A percentile compares a stretch with the other conserved stretches of the same genome.
phyloP scores from a whole-genome alignment of 2,329 filamentous ascomycete species.

The Monilinia fructicola region DNA sequence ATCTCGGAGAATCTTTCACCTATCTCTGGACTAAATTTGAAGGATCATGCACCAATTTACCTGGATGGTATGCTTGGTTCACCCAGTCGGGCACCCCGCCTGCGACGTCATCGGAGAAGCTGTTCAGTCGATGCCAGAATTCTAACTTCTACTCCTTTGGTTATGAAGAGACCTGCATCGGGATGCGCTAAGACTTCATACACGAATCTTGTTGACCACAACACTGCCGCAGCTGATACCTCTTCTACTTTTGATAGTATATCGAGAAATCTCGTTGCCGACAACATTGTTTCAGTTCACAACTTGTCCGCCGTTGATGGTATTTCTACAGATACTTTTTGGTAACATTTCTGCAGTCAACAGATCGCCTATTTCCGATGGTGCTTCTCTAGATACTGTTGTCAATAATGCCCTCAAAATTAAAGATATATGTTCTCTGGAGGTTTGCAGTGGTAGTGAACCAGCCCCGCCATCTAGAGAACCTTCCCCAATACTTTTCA shows the following conservation, averaged over 20 bases:
- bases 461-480: neutral
- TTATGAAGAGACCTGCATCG: neutral
- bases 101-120: slow-evolving; percentile 7
- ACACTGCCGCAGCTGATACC: too few species aligned
- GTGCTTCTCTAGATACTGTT: neutral
- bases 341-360: neutral
- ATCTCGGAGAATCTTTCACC: neutral
- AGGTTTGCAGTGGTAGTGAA: neutral
- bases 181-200: neutral
- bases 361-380: neutral
- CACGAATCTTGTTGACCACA: neutral
- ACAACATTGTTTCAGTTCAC: neutral
- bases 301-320: neutral
- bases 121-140: neutral
- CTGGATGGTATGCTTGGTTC: neutral
- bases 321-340: neutral
- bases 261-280: neutral
- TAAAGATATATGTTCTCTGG: neutral
- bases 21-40: neutral
- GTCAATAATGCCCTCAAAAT: neutral
- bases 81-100: too few species aligned
- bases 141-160: neutral
- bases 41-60: slow-evolving; percentile 6
- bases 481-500: neutral
- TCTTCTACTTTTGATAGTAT: neutral